A percentile compares a stretch with the other conserved stretches of the same genome.
phyloP scores from a whole-genome alignment of 345 rosid genomes.

The Lepidium sativum region DNA sequence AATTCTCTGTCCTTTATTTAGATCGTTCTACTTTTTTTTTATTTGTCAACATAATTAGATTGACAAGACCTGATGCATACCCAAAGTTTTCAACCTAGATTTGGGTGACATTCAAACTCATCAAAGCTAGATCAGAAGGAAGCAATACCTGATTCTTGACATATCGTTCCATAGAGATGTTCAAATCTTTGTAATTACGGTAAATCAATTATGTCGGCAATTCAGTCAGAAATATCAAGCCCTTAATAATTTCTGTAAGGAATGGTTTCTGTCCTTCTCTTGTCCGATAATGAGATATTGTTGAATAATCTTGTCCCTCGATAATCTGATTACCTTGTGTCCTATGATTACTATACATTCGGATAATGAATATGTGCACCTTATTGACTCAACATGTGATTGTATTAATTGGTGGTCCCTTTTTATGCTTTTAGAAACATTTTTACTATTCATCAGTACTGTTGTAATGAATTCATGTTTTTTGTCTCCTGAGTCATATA shows the following conservation, averaged over 20 bases:
- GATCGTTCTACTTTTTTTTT: not conserved
- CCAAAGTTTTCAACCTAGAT: too few species aligned
- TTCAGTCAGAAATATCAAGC: not conserved
- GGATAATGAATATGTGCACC: not conserved
- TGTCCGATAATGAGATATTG: not conserved
- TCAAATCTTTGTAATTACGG: not conserved
- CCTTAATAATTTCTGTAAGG: not conserved
- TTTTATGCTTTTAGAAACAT: not conserved
- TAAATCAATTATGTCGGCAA: not conserved
- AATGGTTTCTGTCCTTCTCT: not conserved
- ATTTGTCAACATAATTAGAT: too few species aligned
- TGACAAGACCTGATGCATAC: too few species aligned
- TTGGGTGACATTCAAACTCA: too few species aligned
- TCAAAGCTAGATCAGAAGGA: too few species aligned
- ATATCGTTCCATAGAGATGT: not conserved
- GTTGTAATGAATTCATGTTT: not conserved
- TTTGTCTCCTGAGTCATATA: not conserved
- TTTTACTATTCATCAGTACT: not conserved
- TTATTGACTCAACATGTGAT: not conserved
- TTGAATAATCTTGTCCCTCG: not conserved
- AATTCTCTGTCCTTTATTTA: not conserved
- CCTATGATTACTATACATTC: not conserved
- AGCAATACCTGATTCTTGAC: too few species aligned
- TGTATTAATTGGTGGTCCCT: not conserved
- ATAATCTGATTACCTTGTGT: not conserved